Conservation (phyloP, 2,329 filamentous ascomycete species). For the Atkinsonella hypoxylon region DNA sequence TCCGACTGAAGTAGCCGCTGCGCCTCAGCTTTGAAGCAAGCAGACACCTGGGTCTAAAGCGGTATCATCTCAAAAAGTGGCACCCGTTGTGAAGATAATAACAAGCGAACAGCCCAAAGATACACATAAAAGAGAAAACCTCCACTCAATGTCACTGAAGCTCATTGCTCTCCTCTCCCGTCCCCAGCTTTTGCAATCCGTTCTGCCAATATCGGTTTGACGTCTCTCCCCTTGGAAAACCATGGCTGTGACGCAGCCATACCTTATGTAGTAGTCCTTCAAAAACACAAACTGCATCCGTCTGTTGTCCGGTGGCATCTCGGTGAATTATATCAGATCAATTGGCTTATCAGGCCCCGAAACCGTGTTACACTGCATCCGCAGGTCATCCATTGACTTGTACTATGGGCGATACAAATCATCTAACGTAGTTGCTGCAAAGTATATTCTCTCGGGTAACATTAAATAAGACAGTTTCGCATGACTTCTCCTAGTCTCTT, state of each 20-base stretch:
- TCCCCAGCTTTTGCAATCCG: background rate
- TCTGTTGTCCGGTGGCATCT: background rate
- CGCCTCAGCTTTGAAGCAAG: background rate
- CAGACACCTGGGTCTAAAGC: conserved; percentile 5
- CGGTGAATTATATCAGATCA: background rate
- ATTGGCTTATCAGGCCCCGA: background rate
- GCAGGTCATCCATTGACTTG: background rate
- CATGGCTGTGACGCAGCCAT: background rate
- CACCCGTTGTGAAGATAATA: background rate
- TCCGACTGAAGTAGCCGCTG: background rate
- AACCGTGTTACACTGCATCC: background rate
- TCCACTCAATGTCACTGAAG: background rate
- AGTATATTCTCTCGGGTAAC: background rate
- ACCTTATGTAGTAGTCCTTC: background rate
- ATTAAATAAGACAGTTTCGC: background rate
- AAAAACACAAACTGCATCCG: background rate
- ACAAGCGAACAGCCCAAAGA: conserved; percentile 1
- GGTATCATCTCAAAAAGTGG: background rate
- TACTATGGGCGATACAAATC: background rate
- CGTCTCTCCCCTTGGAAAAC: no score
- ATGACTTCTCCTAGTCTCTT: conserved; percentile 4
- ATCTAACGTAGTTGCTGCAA: background rate
- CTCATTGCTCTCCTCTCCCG: background rate
- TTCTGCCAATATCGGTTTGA: background rate
- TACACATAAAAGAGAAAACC: background rate